A percentile compares a stretch with the other conserved stretches of the same genome.
phyloP scores from a whole-genome alignment of 108 stramenopile species.

The Cyclotella cryptica region DNA sequence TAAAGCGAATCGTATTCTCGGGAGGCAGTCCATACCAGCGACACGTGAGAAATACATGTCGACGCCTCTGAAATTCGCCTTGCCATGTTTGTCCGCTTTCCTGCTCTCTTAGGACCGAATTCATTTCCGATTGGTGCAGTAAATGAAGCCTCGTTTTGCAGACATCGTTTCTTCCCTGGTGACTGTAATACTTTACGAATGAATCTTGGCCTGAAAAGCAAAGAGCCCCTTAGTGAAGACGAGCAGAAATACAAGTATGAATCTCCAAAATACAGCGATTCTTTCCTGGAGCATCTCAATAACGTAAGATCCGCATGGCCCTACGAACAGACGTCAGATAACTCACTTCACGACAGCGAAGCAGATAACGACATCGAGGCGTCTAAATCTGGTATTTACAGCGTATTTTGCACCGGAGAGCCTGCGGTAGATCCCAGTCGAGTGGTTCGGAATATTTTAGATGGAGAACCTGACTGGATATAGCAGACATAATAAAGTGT shows the following conservation, averaged over 20 bases:
- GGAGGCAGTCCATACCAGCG: no score
- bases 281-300: constrained; percentile 33
- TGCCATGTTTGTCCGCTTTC: no score
- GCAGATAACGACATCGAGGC: neutral
- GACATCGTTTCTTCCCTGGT: no score
- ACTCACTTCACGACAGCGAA: constrained; percentile 9
- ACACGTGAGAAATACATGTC: no score
- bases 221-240: neutral
- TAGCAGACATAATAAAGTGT: neutral
- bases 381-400: constrained; percentile 4
- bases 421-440: constrained; percentile 44
- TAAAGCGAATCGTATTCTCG: no score
- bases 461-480: constrained; percentile 49
- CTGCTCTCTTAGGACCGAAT: neutral
- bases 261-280: constrained; percentile 36
- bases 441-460: constrained; percentile 33
- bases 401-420: constrained; percentile 42
- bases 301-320: constrained; percentile 41
- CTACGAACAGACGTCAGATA: neutral
- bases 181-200: neutral
- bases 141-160: no score
- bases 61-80: no score
- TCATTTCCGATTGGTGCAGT: neutral
- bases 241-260: constrained; percentile 3
- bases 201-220: neutral